Evolutionary conservation across 1,284 basidiomycete species (phyloP), one percentile per base, ranked within the genome.

Genomic region (Sporisorium graminicola): DNA sequence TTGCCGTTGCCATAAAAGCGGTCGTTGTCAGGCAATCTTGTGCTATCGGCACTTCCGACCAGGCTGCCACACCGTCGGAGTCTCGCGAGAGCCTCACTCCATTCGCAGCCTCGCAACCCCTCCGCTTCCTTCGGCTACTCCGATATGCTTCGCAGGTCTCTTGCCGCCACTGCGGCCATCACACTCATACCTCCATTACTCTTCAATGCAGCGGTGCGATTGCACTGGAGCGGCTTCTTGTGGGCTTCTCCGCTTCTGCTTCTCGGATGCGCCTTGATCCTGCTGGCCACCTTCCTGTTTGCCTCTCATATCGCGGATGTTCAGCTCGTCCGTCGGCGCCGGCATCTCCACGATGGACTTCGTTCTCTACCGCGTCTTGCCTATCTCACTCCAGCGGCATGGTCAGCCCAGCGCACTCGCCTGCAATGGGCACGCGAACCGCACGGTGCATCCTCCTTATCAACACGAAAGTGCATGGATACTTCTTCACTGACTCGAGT

Each of bases 401-500:
- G 71, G 71, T 78, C 71, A 37, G 74, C 76, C 33, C 69, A 72
- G 31, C 58, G 52, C 16, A 75, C 76, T 22, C 65, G 72, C 24
- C 50, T 75, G 50, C 46, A 59, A 47, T 72, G 69, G 74, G 70
- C 65, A 22, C 69, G 68, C 43, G 63, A 72, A 27, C 18, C 63
- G 10, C 69, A 55, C 31, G 29, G 42, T 43, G 20, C 40, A 14
- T 27, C 59, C 1, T 29, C 55, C 9, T 8, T 33, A 6, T 31
- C 42, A 2, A 9, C 24, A 31, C 63, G 59, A 27, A 52, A 63
- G 26, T 43, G 52, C 33, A 29, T 29, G 33, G 50, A 52, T 33
- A n/a, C 59, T 16, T 40, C 63, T 8, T 35, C 59, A 1, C 42
- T 80, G 24, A 26, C 59, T 40, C 40, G 35, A 12, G 64, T 64